These are phyloP conservation scores for Trebouxia gelatinosa DNA, from an alignment of 163 green algal genomes.

Conservation along the genomic window DNA sequence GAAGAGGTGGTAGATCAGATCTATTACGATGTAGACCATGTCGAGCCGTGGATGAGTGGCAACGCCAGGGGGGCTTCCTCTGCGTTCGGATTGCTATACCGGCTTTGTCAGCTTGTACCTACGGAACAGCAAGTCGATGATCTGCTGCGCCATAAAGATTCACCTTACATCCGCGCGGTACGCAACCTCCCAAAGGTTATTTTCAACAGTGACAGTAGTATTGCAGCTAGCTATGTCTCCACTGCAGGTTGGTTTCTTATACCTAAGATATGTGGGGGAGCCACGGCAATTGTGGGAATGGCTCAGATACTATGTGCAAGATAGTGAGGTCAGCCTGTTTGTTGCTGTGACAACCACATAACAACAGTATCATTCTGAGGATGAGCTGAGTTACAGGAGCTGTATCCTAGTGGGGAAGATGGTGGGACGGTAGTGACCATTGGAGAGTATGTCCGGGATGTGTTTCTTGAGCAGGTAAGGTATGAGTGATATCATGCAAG, in stretches of 20 bases:
- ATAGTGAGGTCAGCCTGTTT: conserved; percentile 79
- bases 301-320: conserved; percentile 77
- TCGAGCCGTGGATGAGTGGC: conserved; percentile 96
- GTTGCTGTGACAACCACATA: too few species aligned
- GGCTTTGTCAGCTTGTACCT: conserved; percentile 75
- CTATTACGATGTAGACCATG: conserved; percentile 82
- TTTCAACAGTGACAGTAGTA: not conserved
- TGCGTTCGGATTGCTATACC: conserved; percentile 91
- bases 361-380: too few species aligned
- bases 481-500: too few species aligned
- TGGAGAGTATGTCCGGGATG: conserved; percentile 83
- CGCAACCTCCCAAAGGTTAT: not conserved
- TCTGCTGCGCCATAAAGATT: conserved; percentile 87
- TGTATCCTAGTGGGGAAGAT: conserved; percentile 66
- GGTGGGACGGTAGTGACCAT: conserved; percentile 75
- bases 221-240: not conserved
- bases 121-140: conserved; percentile 66
- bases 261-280: conserved; percentile 88
- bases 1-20: conserved; percentile 90
- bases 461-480: conserved; percentile 92
- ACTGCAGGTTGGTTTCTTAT: conserved; percentile 91
- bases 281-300: conserved; percentile 83
- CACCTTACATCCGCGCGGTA: conserved; percentile 93
- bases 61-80: conserved; percentile 90
- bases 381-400: conserved; percentile 77